A percentile compares a stretch with the other conserved stretches of the same genome.
These are phyloP conservation scores for Fusarium sp. DNA, from an alignment of 2,329 filamentous ascomycete species.

Conservation along the genomic window DNA sequence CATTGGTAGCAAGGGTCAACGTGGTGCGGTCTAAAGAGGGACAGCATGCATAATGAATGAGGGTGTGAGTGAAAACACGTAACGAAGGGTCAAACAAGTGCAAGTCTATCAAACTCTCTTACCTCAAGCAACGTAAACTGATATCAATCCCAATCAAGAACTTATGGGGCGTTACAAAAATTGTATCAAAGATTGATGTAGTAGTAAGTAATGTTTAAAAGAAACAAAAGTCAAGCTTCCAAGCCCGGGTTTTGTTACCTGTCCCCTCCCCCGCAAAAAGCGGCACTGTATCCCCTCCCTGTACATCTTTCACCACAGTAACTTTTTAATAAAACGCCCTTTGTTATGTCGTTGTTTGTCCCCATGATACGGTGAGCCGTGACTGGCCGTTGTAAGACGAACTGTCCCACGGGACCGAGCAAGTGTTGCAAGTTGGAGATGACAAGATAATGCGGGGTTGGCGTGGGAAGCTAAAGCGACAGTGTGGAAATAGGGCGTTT, in stretches of 20 bases:
- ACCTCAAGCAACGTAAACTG: not conserved
- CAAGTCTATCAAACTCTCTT: not conserved
- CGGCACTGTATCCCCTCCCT: not conserved
- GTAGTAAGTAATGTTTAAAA: slow-evolving; percentile 10
- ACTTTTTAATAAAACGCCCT: slow-evolving; percentile 22
- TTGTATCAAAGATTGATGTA: not conserved
- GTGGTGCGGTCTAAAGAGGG: too few species aligned
- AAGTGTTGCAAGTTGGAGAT: slow-evolving; percentile 8
- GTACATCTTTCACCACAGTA: not conserved
- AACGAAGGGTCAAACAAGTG: not conserved
- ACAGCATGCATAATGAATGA: not conserved
- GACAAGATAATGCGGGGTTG: slow-evolving; percentile 38
- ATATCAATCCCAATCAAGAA: slow-evolving; percentile 6
- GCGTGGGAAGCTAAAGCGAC: slow-evolving; percentile 14
- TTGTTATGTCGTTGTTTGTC: slow-evolving; percentile 36
- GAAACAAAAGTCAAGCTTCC: slow-evolving; percentile 26
- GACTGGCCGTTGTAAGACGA: slow-evolving; percentile 31
- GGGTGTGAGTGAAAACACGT: slow-evolving; percentile 13
- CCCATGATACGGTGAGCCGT: slow-evolving; percentile 25
- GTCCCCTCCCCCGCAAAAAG: slow-evolving; percentile 12
- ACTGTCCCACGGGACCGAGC: slow-evolving; percentile 21
- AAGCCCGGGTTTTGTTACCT: slow-evolving; percentile 36
- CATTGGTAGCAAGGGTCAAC: too few species aligned
- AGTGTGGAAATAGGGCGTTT: slow-evolving; percentile 43
- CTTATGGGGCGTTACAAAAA: not conserved